phyloP scores from a whole-genome alignment of 2,329 filamentous ascomycete genomes.

The Fusarium xylarioides region DNA sequence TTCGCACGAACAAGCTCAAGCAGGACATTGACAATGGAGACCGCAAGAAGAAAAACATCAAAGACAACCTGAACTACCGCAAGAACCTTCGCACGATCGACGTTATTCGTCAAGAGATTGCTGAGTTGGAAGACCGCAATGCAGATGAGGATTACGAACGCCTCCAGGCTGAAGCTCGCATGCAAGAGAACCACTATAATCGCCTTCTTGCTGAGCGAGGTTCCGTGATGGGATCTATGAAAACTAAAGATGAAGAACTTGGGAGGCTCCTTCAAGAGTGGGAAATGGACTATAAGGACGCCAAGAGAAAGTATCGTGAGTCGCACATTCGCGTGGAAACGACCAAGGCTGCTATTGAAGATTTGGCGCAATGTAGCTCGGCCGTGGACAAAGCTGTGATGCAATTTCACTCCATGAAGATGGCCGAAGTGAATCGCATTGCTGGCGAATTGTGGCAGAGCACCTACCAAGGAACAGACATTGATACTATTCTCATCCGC shows the following conservation, averaged over 20 bases:
- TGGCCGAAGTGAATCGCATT: conserved; percentile 97
- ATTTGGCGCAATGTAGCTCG: conserved; percentile 81
- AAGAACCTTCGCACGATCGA: conserved; percentile 76
- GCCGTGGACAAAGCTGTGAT: conserved; percentile 97
- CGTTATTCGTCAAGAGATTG: conserved; percentile 73
- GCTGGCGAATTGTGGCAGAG: conserved; percentile 96
- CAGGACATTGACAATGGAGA: conserved; percentile 82
- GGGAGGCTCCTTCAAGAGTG: conserved; percentile 78
- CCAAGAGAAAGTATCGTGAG: conserved; percentile 82
- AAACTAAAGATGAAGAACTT: conserved; percentile 85
- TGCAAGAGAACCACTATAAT: conserved; percentile 74
- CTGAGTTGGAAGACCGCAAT: conserved; percentile 78
- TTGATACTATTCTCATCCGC: conserved; percentile 94
- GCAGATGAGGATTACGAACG: conserved; percentile 83
- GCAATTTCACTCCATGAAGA: conserved; percentile 95
- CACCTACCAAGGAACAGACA: conserved; percentile 96
- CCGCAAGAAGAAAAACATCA: conserved; percentile 84
- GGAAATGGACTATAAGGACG: conserved; percentile 86
- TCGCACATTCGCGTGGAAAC: conserved; percentile 90
- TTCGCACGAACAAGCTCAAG: conserved; percentile 79
- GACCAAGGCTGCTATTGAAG: conserved; percentile 91
- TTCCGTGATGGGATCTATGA: conserved; percentile 79
- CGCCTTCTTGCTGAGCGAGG: conserved; percentile 76
- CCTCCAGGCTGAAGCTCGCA: conserved; percentile 74
- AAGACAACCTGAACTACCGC: conserved; percentile 88